Evolutionary conservation across 1,139 yeast species (phyloP).

Genomic region (Martiniozyma asiatica): DNA sequence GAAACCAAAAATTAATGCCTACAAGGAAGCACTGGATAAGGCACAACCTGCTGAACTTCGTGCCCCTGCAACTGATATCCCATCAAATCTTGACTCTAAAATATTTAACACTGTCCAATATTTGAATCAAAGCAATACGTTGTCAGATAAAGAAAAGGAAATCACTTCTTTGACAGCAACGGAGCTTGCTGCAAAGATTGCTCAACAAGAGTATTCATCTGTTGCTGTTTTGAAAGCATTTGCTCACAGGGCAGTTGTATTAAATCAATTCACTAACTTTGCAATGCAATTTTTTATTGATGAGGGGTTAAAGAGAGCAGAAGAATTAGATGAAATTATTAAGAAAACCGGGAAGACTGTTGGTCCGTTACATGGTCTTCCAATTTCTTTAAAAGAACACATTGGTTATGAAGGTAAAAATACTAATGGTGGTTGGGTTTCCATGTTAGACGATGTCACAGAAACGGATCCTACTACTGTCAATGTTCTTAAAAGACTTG

Average conservation of each 20-base stretch:
- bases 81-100: constrained; percentile 28
- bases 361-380: constrained; percentile 73
- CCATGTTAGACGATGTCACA: constrained; percentile 37
- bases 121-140: constrained; percentile 30
- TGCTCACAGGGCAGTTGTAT: constrained; percentile 32
- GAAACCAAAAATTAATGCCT: constrained; percentile 40
- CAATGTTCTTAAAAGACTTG: constrained; percentile 43
- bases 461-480: constrained; percentile 38
- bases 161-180: constrained; percentile 37
- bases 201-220: constrained; percentile 24
- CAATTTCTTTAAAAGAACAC: constrained; percentile 70
- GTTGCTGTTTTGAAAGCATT: constrained; percentile 32
- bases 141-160: constrained; percentile 32
- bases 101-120: constrained; percentile 37
- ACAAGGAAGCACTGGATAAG: constrained; percentile 31
- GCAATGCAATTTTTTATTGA: constrained; percentile 47
- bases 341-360: constrained; percentile 43
- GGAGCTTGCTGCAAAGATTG: constrained; percentile 28
- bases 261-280: constrained; percentile 48
- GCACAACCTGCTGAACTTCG: constrained; percentile 32
- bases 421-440: constrained; percentile 56
- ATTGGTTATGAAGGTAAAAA: constrained; percentile 43
- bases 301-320: constrained; percentile 44
- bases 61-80: constrained; percentile 30
- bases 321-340: constrained; percentile 39